These are phyloP conservation scores for Westerdykella sp. DNA, from an alignment of 2,329 filamentous ascomycete species.

Conservation along the genomic window DNA sequence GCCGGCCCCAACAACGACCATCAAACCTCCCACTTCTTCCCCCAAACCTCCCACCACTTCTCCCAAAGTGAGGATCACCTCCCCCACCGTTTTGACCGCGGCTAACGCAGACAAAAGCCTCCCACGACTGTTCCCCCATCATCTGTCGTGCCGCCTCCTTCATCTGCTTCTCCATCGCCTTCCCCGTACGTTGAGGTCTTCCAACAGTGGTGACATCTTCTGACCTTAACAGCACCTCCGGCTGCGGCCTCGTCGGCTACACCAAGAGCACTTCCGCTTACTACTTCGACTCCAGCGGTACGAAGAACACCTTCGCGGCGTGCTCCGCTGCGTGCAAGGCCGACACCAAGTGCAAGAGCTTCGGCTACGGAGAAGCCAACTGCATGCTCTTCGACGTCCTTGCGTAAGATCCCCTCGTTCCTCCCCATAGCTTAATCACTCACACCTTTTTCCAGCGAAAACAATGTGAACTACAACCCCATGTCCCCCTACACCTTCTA, in stretches of 20 bases:
- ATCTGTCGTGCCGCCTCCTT: constrained; percentile 1
- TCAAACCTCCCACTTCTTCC: constrained; percentile 8
- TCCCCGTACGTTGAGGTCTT: constrained; percentile 12
- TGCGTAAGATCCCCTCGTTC: constrained; percentile 17
- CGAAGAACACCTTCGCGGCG: constrained; percentile 26
- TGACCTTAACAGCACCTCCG: constrained; percentile 11
- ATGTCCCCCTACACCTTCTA: constrained; percentile 32
- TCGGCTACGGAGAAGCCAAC: constrained; percentile 30
- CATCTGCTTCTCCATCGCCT: constrained; percentile 2
- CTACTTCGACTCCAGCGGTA: constrained; percentile 31
- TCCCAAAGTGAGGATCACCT: background rate
- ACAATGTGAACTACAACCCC: constrained; percentile 31
- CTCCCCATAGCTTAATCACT: background rate
- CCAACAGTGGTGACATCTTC: background rate
- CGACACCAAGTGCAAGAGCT: constrained; percentile 26
- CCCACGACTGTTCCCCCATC: constrained; percentile 7
- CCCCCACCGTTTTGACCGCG: background rate
- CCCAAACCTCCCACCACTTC: no score
- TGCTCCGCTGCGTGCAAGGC: constrained; percentile 29
- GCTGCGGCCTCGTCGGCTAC: constrained; percentile 28
- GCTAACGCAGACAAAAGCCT: background rate
- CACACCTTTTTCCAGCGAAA: constrained; percentile 8
- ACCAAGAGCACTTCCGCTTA: constrained; percentile 26
- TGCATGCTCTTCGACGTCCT: constrained; percentile 29
- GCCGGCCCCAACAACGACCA: constrained; percentile 7